Evolutionary conservation across 805 yeast genomes (phyloP), one percentile per base, ranked within the genome.

Genomic region (Wickerhamomyces mucosus): DNA sequence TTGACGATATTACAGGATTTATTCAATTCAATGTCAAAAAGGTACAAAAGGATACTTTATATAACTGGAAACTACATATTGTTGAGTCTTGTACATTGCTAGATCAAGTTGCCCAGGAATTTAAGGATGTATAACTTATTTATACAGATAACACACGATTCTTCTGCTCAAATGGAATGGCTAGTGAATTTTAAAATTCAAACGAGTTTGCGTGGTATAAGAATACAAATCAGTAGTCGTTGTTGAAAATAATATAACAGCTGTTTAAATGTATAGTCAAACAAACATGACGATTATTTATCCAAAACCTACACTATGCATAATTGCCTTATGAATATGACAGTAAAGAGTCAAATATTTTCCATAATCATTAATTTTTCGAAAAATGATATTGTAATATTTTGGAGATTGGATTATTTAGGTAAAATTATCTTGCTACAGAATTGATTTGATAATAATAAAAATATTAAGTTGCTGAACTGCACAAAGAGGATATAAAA

Each of bases 31-130:
- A 26, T 2, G 20, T 3, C 15, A 20, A 5, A n/a, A 16, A 6
- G 15, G 21, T 8, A 9, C 25, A 23, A 13, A 6, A 23, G 10
- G 18, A 7, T 9, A 33, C 39, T 3, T 25, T 43, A 11, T 19
- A 36, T 7, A 35, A 37, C 8, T 50, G 55, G 55, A 34, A 45
- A 17, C 31, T 36, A 9, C 53, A 50, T 33, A 42, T 50, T 10
- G 34, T 39, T 14, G 42, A 40, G 3, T 29, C 41, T 9, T 45
- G 51, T 26, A 24, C 37, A 5, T 26, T 43, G 9, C 18, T 50
- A 14, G 53, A 46, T 25, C 31, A 34, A n/a, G 35, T 50, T 15
- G 46, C 40, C 4, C 35, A 34, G 6, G 6, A 23, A 12, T 23
- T 23, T 15, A 11, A 23, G n/a, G 24, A 9, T 7, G 6, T 25